Evolutionary conservation across 805 yeast genomes (phyloP), one percentile per base, ranked within the genome.

Genomic region (Lachancea waltii): DNA sequence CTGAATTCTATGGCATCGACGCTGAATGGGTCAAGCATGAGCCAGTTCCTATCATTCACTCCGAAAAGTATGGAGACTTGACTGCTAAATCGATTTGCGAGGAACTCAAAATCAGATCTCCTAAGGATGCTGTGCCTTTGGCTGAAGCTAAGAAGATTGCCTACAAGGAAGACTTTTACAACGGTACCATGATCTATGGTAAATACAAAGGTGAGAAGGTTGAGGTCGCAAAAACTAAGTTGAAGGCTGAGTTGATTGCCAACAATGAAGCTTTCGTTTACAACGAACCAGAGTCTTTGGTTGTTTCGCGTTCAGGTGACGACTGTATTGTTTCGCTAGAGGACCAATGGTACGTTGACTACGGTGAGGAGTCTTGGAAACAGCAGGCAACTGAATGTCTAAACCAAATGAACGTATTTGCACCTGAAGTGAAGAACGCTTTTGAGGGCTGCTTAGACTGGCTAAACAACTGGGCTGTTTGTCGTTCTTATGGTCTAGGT

Each of bases 381-480:
- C 64, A 70, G 11, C 77, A 75, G 59, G 94, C 96, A 38, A 66
- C 79, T 46, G 92, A 82, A 53, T 82, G 95, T 61, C 72, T 92
- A 45, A 72, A 70, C 33, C 60, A 64, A 43, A 79, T 92, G 90
- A 75, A 83, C 60, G 74, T 89, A 8, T 90, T 75, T 70, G 72
- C 81, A 37, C 70, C 79, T 35, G 97, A 89, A 68, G 85, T 94
- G 29, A 75, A 82, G 54, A 78, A 90, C 57, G 95, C 94, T 5
- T 90, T 92, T 54, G 95, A 87, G 65, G 89, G 87, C 63, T 95
- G 85, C 42, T 72, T 92, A 55, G 94, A 81, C 50, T 92, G 98
- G 98, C 77, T 92, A 56, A 85, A 82, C 68, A 89, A 87, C 70
- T 92, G 98, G 98, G 97, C 98, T 36, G 85, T 92, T 43, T 85